These are phyloP conservation scores for Pseudogymnoascus sp. DNA, from an alignment of 2,329 filamentous ascomycete species.

Conservation along the genomic window DNA sequence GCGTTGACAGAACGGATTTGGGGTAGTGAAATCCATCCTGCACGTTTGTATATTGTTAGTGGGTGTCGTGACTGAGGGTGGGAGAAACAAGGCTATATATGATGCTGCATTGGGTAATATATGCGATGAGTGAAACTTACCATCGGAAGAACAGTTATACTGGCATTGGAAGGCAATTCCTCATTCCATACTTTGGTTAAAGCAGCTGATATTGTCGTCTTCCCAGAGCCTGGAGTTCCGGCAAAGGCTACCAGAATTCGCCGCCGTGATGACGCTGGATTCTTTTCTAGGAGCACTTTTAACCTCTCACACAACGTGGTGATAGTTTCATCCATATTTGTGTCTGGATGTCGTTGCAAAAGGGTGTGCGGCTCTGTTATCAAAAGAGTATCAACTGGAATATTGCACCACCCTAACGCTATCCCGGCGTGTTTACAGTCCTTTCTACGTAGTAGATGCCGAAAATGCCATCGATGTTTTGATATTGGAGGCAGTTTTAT, in stretches of 20 bases:
- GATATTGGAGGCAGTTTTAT: not conserved
- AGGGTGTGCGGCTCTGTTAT: not conserved
- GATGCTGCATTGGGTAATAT: not conserved
- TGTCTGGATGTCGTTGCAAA: not conserved
- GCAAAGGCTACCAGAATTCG: slow-evolving; percentile 28
- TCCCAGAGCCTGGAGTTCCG: slow-evolving; percentile 29
- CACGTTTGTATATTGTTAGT: not conserved
- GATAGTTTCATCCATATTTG: slow-evolving; percentile 10
- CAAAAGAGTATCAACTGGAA: not conserved
- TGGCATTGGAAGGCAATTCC: slow-evolving; percentile 12
- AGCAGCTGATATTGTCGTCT: slow-evolving; percentile 24
- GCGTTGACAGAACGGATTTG: slow-evolving; percentile 18
- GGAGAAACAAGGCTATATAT: not conserved
- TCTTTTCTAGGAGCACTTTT: slow-evolving; percentile 13
- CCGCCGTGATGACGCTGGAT: slow-evolving; percentile 12
- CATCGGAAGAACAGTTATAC: slow-evolving; percentile 25
- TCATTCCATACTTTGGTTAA: slow-evolving; percentile 18
- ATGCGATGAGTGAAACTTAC: slow-evolving; percentile 13
- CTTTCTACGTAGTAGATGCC: not conserved
- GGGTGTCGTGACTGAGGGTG: not conserved
- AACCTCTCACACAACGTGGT: slow-evolving; percentile 6
- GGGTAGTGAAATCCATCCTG: slow-evolving; percentile 30
- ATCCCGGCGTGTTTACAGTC: not conserved
- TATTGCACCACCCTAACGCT: not conserved
- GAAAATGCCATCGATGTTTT: not conserved